Conservation (phyloP, 2,329 filamentous ascomycete species). For the Magnaporthiopsis rhizophila region DNA sequence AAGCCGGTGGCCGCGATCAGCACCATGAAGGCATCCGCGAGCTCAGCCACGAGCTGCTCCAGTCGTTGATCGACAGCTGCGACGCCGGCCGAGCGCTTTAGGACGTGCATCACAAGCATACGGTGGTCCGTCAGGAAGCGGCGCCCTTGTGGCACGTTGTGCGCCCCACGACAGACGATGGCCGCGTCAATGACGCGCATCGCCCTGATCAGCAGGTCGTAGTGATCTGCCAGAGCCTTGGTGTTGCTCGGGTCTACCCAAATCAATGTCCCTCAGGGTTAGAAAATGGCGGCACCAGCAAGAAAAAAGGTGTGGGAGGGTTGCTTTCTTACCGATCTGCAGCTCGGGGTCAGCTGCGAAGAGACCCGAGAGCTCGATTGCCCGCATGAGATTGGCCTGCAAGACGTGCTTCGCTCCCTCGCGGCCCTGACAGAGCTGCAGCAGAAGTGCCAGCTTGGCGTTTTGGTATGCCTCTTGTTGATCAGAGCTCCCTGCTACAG, state of each 20-base stretch:
- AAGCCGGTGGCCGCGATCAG: slow-evolving; percentile 78
- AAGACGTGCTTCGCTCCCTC: slow-evolving; percentile 81
- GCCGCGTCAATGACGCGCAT: slow-evolving; percentile 76
- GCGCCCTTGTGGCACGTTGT: slow-evolving; percentile 74
- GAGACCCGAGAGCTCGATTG: slow-evolving; percentile 72
- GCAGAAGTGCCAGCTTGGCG: slow-evolving; percentile 72
- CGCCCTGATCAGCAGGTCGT: slow-evolving; percentile 71
- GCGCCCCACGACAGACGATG: slow-evolving; percentile 70
- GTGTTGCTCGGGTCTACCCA: slow-evolving; percentile 55
- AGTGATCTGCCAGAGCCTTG: slow-evolving; percentile 70
- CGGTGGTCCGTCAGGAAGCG: slow-evolving; percentile 77
- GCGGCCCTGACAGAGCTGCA: slow-evolving; percentile 76
- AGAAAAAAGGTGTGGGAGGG: background rate
- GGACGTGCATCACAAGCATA: slow-evolving; percentile 75
- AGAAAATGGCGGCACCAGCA: background rate
- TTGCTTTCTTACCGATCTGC: slow-evolving; percentile 50
- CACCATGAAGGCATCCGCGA: slow-evolving; percentile 79
- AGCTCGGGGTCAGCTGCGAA: slow-evolving; percentile 90
- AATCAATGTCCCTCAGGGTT: background rate
- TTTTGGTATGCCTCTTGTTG: slow-evolving; percentile 45
- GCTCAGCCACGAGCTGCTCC: slow-evolving; percentile 59
- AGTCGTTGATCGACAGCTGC: slow-evolving; percentile 31
- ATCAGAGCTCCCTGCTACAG: slow-evolving; percentile 26
- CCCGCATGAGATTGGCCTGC: slow-evolving; percentile 78
- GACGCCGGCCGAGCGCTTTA: slow-evolving; percentile 82